These are phyloP conservation scores for Claviceps sp. DNA, from an alignment of 2,329 filamentous ascomycete species.

Conservation along the genomic window DNA sequence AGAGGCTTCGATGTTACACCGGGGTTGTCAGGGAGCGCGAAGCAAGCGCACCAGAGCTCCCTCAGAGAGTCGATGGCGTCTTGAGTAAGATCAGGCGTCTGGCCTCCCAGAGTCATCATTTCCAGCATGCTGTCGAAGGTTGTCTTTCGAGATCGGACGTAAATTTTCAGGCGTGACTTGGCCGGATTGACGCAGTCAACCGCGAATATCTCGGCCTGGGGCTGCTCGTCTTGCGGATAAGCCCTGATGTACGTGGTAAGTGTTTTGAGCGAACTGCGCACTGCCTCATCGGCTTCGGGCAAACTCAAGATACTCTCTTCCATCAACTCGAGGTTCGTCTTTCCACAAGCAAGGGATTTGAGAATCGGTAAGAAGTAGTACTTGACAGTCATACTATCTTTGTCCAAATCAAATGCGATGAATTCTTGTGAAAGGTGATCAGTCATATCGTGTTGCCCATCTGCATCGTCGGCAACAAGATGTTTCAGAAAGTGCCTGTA, in stretches of 20 bases:
- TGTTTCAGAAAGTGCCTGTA: background rate
- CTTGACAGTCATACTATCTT: background rate
- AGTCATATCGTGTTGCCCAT: background rate
- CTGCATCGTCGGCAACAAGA: background rate
- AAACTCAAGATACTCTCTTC: background rate
- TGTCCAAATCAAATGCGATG: background rate
- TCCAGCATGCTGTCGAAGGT: constrained; percentile 16
- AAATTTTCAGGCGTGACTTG: constrained; percentile 23
- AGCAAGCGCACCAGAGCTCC: background rate
- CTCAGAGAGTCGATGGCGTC: background rate
- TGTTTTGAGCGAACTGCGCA: constrained; percentile 1
- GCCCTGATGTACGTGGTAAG: background rate
- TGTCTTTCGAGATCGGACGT: constrained; percentile 18
- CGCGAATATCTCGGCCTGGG: constrained; percentile 16
- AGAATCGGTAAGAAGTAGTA: background rate
- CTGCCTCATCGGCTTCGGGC: background rate
- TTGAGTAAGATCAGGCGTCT: constrained; percentile 1
- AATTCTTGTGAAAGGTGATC: background rate
- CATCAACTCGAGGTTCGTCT: background rate
- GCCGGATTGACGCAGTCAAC: constrained; percentile 17
- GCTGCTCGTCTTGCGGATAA: background rate
- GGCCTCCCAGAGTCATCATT: constrained; percentile 13
- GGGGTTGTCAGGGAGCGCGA: background rate
- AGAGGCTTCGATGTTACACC: background rate
- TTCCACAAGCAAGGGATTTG: background rate